Percentiles rank a stretch among this genome's conserved stretches.
Conservation (phyloP, 495 filamentous ascomycete genomes). For the Penicillium alfredii region DNA sequence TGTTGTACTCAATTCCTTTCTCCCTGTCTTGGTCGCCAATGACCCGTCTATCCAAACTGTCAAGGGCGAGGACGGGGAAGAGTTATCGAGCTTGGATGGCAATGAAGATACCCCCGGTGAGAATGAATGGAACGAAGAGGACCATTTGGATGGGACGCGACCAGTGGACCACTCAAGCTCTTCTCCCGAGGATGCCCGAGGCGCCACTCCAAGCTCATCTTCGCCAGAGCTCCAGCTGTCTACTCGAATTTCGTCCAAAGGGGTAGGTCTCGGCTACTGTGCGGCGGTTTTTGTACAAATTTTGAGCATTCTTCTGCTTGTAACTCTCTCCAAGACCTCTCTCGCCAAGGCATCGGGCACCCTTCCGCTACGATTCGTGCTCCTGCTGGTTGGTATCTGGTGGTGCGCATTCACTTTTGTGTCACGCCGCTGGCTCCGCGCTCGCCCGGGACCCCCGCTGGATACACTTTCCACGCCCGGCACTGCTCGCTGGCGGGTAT, state of each 20-base stretch:
- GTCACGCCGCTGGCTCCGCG: constrained; percentile 71
- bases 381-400: constrained; percentile 81
- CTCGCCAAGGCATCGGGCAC: constrained; percentile 27
- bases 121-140: constrained; percentile 36
- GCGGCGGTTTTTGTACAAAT: constrained; percentile 72
- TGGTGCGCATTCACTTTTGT: constrained; percentile 82
- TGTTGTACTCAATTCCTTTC: constrained; percentile 47
- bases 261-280: constrained; percentile 74
- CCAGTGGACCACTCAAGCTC: constrained; percentile 21
- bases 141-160: constrained; percentile 16
- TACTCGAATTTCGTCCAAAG: constrained; percentile 72
- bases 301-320: constrained; percentile 61
- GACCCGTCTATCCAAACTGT: constrained; percentile 32
- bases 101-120: constrained; percentile 15
- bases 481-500: constrained; percentile 24
- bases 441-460: constrained; percentile 76
- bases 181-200: constrained; percentile 7
- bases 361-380: constrained; percentile 61
- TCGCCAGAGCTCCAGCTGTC: constrained; percentile 67
- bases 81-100: constrained; percentile 20
- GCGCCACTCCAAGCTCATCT: constrained; percentile 18
- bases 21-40: constrained; percentile 46
- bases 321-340: constrained; percentile 60
- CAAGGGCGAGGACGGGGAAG: constrained; percentile 17
- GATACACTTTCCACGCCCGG: constrained; percentile 15